These are phyloP conservation scores for Podaxis pistillaris DNA, from an alignment of 768 basidiomycete genomes.

Conservation along the genomic window DNA sequence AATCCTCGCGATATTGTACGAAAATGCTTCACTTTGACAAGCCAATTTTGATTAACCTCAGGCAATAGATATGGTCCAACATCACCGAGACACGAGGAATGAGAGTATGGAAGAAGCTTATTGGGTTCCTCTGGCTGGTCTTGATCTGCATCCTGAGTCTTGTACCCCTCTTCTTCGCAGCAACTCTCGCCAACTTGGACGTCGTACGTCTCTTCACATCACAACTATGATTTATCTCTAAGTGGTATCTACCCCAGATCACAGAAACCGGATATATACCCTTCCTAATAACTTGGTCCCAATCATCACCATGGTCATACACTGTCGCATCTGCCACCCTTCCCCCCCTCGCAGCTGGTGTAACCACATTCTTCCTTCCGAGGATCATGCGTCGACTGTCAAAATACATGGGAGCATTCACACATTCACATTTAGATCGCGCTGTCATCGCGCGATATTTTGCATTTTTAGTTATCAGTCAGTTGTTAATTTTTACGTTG, in stretches of 20 bases:
- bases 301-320: slow-evolving; percentile 57
- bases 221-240: not conserved
- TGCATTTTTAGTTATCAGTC: slow-evolving; percentile 81
- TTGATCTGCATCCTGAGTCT: slow-evolving; percentile 80
- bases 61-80: slow-evolving; percentile 71
- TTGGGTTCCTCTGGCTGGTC: slow-evolving; percentile 65
- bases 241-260: slow-evolving; percentile 29
- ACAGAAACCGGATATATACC: slow-evolving; percentile 51
- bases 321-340: slow-evolving; percentile 77
- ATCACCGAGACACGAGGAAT: slow-evolving; percentile 50
- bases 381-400: slow-evolving; percentile 77
- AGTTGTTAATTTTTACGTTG: slow-evolving; percentile 80
- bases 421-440: slow-evolving; percentile 66
- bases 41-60: not conserved
- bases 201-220: slow-evolving; percentile 41
- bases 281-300: slow-evolving; percentile 63
- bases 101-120: slow-evolving; percentile 46
- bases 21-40: not conserved
- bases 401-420: slow-evolving; percentile 49
- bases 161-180: slow-evolving; percentile 76
- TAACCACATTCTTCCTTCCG: slow-evolving; percentile 77
- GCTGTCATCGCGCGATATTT: slow-evolving; percentile 82
- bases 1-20: slow-evolving; percentile 45
- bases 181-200: slow-evolving; percentile 79
- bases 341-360: slow-evolving; percentile 73